These are phyloP conservation scores for Paulownia fortunei DNA, from an alignment of 257 asterid species.

Conservation along the genomic window DNA sequence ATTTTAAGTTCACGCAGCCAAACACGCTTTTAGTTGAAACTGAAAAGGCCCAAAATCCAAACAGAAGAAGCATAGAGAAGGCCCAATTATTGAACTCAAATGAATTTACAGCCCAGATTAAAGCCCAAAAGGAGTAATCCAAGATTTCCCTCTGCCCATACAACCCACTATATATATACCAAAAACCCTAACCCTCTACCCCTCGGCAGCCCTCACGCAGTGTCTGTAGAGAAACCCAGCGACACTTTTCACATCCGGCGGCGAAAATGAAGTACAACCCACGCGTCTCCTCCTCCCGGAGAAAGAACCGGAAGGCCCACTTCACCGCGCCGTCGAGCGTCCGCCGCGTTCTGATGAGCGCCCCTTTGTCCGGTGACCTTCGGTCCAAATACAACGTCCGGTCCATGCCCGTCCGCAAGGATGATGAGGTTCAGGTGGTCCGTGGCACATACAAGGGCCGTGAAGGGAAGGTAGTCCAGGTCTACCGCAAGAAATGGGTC, in stretches of 20 bases:
- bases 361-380: constrained; percentile 69
- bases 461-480: constrained; percentile 88
- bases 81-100: background rate
- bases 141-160: background rate
- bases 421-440: constrained; percentile 85
- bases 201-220: background rate
- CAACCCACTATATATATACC: background rate
- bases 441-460: constrained; percentile 94
- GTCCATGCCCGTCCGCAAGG: constrained; percentile 89
- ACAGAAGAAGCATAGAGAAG: background rate
- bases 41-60: background rate
- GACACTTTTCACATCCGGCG: constrained; percentile 25
- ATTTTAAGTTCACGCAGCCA: no score
- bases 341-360: constrained; percentile 88
- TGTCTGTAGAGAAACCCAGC: background rate
- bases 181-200: constrained; percentile 32
- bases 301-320: constrained; percentile 89
- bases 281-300: constrained; percentile 79
- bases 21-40: background rate
- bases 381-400: constrained; percentile 75
- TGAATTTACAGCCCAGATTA: background rate
- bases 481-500: constrained; percentile 92
- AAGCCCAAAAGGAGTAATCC: background rate
- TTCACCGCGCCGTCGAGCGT: constrained; percentile 92
- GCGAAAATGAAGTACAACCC: constrained; percentile 80